Evolutionary conservation across 257 asterid genomes (phyloP), one percentile per base, ranked within the genome.

Genomic region (Nicotiana paniculata): DNA sequence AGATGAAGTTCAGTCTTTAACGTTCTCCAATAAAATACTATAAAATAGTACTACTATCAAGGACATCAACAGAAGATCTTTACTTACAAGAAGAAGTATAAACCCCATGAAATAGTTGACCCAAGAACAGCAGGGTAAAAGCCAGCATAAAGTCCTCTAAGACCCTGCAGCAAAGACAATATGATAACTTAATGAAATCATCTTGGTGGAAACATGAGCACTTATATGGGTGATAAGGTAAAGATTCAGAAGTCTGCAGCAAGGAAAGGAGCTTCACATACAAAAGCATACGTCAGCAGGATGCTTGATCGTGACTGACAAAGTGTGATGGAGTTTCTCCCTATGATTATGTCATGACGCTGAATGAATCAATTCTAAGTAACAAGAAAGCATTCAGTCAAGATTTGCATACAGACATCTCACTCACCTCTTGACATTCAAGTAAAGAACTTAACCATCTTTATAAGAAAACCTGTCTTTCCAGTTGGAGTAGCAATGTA

Each of bases 111-210:
- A 83, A 96, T 48, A 79, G 98, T 94, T 55, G 99, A 96, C 83
- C 99, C 99, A 83, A 96, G 97, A 90, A 96, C 93, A 65, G 99
- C 99, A 84, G 98, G 98, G 78, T 86, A 96, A 86, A 94, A 94
- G 66, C 98, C 98, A 81, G 93, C 98, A 86, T 96, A 94, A 61
- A 94, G 90, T 80, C 99, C 99, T 92, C 92, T 87, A 61, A 94
- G 62, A 82, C 98, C 98, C 99, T 96, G 97, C 86, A 89, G 84
- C 80, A 53, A 81, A 46, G 58, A 35, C 57, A 69, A 48, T 9
- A 62, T 3, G 18, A 18, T 80, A 48, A 43, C 83, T 6, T 48
- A 74, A 75, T 17, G 28, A 74, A 51, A 37, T 48, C 79, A 48
- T 6, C 12, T 48, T 8, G 12, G 24, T 15, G 62, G 79, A 15